A percentile compares a stretch with the other conserved stretches of the same genome.
These are phyloP conservation scores for Psilocybe azurescens DNA, from an alignment of 768 basidiomycete genomes.

Conservation along the genomic window DNA sequence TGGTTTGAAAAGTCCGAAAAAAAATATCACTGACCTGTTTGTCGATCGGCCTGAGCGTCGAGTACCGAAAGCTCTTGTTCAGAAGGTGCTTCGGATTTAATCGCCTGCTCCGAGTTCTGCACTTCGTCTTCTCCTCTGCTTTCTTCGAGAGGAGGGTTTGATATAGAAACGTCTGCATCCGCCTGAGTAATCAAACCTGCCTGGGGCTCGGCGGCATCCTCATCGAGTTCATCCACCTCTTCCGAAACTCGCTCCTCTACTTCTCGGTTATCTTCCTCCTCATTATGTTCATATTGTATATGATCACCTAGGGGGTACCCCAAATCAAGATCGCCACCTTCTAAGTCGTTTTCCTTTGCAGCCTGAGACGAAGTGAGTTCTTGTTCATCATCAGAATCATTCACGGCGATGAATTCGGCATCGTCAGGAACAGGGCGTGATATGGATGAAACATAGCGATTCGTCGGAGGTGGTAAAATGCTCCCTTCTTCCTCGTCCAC, in stretches of 20 bases:
- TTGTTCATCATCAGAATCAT: conserved; percentile 28
- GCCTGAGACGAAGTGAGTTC: not conserved
- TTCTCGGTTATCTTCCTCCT: not conserved
- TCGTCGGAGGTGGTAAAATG: not conserved
- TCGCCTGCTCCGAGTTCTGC: not conserved
- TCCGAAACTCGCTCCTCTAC: not conserved
- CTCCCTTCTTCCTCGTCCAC: not conserved
- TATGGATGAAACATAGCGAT: not conserved
- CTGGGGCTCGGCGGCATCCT: not conserved
- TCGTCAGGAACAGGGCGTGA: conserved; percentile 21
- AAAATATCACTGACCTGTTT: not conserved
- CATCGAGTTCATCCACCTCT: not conserved
- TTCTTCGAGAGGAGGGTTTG: not conserved
- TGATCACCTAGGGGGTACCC: conserved; percentile 4
- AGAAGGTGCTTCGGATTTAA: not conserved
- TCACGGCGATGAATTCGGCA: conserved; percentile 26
- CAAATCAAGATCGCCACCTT: conserved; percentile 1
- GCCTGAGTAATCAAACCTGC: no score
- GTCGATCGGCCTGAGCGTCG: not conserved
- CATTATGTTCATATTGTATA: not conserved
- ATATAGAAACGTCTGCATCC: not conserved
- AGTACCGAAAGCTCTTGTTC: no score
- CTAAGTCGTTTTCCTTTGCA: not conserved
- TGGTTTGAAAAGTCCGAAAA: not conserved
- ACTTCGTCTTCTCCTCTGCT: not conserved